A percentile compares a stretch with the other conserved stretches of the same genome.
phyloP scores from a whole-genome alignment of 2,329 filamentous ascomycete species.

The Colletotrichum sp. region DNA sequence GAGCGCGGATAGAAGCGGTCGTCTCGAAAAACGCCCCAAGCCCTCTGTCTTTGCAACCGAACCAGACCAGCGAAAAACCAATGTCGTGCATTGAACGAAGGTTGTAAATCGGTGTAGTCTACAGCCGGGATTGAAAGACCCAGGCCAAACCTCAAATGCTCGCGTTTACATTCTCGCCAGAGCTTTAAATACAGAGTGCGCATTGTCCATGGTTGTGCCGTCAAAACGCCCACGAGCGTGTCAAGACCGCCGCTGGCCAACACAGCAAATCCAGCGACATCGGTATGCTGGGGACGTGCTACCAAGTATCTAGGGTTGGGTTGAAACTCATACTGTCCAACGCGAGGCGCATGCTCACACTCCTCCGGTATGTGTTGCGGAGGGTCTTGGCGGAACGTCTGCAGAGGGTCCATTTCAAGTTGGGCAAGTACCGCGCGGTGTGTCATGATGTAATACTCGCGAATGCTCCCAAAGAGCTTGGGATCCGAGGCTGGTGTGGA shows the following conservation, averaged over 20 bases:
- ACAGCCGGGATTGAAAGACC: too few relatives aligned
- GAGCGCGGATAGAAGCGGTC: neutral
- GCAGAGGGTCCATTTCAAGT: neutral
- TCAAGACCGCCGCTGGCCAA: neutral
- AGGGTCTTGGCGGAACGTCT: neutral
- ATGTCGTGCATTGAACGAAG: too few relatives aligned
- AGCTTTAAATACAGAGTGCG: rapidly evolving
- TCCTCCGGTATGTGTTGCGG: neutral
- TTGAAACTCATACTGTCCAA: neutral
- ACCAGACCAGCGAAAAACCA: neutral
- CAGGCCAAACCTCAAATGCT: rapidly evolving
- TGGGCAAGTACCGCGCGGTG: neutral
- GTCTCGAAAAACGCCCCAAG: neutral
- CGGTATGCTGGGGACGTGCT: neutral
- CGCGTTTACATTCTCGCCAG: neutral
- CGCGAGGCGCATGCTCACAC: neutral
- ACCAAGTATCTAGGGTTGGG: neutral
- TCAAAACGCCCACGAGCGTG: neutral
- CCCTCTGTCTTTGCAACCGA: neutral
- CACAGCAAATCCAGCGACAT: neutral
- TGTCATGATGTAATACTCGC: neutral
- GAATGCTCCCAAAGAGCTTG: neutral
- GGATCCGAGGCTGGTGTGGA: neutral
- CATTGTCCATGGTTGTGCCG: neutral
- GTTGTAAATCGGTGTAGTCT: too few relatives aligned